phyloP scores from a whole-genome alignment of 2,329 filamentous ascomycete genomes.

The Sphaerulina populicola region DNA sequence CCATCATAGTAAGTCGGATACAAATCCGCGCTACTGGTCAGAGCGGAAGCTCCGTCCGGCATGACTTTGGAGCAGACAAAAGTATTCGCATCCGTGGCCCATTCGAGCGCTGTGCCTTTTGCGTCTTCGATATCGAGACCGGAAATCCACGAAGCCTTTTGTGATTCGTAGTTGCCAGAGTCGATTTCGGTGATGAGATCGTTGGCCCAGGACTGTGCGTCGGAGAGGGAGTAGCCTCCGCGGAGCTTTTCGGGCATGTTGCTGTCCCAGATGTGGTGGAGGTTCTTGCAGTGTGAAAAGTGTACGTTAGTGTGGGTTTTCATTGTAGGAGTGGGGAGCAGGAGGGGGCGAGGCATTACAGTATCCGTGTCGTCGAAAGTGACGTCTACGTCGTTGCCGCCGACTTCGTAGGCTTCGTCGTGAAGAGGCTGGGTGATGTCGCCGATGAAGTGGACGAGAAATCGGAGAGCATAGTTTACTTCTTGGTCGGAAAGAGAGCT shows the following conservation, averaged over 20 bases:
- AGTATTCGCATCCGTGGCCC: slow-evolving; percentile 38
- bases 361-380: slow-evolving; percentile 36
- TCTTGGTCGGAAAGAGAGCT: slow-evolving; percentile 24
- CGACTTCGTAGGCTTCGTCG: slow-evolving; percentile 41
- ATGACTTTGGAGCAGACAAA: slow-evolving; percentile 38
- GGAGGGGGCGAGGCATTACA: neutral
- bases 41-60: slow-evolving; percentile 32
- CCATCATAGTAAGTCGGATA: slow-evolving; percentile 29
- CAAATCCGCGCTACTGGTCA: slow-evolving; percentile 33
- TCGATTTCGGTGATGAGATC: slow-evolving; percentile 35
- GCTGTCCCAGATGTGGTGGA: slow-evolving; percentile 41
- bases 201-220: slow-evolving; percentile 35
- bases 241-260: slow-evolving; percentile 38
- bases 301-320: too few relatives aligned
- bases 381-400: slow-evolving; percentile 40
- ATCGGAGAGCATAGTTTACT: slow-evolving; percentile 42
- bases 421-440: slow-evolving; percentile 61
- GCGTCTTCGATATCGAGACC: slow-evolving; percentile 35
- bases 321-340: slow-evolving; percentile 22
- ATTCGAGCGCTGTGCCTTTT: slow-evolving; percentile 33
- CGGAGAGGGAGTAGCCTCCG: slow-evolving; percentile 35
- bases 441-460: slow-evolving; percentile 52
- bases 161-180: slow-evolving; percentile 32
- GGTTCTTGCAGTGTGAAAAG: slow-evolving; percentile 24
- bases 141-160: slow-evolving; percentile 32